Conservation (phyloP, 495 filamentous ascomycete genomes). For the Amorphotheca resinae region DNA sequence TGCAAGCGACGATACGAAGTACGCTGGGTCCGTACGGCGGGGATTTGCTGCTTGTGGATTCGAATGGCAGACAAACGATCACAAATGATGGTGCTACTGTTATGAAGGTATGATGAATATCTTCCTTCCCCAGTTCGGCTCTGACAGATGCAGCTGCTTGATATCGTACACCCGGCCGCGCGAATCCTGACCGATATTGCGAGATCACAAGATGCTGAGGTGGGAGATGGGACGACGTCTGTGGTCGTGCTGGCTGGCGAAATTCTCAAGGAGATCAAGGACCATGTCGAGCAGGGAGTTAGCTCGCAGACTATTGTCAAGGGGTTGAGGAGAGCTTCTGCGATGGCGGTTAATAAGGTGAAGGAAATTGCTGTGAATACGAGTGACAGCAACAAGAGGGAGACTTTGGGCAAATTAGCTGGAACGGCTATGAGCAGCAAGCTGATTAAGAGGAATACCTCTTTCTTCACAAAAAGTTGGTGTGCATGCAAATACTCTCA, state of each 20-base stretch:
- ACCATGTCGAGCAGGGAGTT: constrained; percentile 90
- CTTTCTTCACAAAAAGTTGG: constrained; percentile 95
- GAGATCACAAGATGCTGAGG: constrained; percentile 96
- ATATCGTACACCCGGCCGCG: constrained; percentile 96
- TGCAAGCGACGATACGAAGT: constrained; percentile 87
- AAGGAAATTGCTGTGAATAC: constrained; percentile 93
- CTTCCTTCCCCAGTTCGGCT: neutral
- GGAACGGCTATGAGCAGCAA: constrained; percentile 99
- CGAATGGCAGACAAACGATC: constrained; percentile 90
- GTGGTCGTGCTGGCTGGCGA: constrained; percentile 94
- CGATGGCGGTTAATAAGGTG: constrained; percentile 96
- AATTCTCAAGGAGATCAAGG: constrained; percentile 89
- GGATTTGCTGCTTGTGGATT: constrained; percentile 89
- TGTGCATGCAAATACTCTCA: constrained; percentile 2
- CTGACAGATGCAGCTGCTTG: constrained; percentile 57
- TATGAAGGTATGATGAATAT: constrained; percentile 64
- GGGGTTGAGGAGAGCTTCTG: constrained; percentile 75
- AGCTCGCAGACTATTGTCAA: constrained; percentile 97
- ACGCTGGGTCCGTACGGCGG: constrained; percentile 97
- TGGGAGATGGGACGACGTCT: constrained; percentile 94
- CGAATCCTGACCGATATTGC: constrained; percentile 97
- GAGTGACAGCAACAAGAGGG: constrained; percentile 70
- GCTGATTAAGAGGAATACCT: constrained; percentile 92
- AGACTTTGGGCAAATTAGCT: constrained; percentile 80
- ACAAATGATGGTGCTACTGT: constrained; percentile 98